Evolutionary conservation across 345 rosid species (phyloP), one percentile per base, ranked within the genome.

Genomic region (Excoecaria cochinchinensis): DNA sequence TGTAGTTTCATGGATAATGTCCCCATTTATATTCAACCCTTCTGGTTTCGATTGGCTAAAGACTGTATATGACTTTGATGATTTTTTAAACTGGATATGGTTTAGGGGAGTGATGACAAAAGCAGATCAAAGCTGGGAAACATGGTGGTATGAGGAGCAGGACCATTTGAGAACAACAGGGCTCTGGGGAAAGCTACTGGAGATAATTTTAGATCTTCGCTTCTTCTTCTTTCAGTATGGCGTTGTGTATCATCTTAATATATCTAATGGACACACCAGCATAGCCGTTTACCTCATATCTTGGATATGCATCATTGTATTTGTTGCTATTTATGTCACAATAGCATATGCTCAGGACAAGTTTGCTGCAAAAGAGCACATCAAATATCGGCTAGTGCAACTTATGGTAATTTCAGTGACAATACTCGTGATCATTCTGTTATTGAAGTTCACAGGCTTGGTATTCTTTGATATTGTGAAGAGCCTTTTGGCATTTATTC

Each of bases 31-130:
- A 71, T 91, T 93, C 83, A 93, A 93, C 77, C 97, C 97, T 40
- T 90, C 94, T 46, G 97, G 96, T 51, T 91, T 92, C 70, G 97
- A 92, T 78, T 93, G 98, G 98, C 89, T 91, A 78, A 93, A 93
- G 89, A 85, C 93, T 8, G 97, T 93, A 60, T 90, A 93, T 65
- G 97, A 93, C 85, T 93, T 87, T 39, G 89, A 90, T 15, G 93
- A 87, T 78, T 93, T 91, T 76, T 81, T 88, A 74, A 86, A 80
- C 76, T 93, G 98, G 98, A 83, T 91, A 68, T 90, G 97, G 97
- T 80, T 69, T 73, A 82, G 71, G 42, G 92, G 93, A 73, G 78
- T 89, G 75, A 82, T 90, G 53, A 46, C 90, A 38, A 87, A 79
- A 75, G 89, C 97, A 0, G 95, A 90, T 40, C 84, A 89, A 74